Conservation (phyloP, 352 stramenopile genomes). For the Phytophthora sp. region DNA sequence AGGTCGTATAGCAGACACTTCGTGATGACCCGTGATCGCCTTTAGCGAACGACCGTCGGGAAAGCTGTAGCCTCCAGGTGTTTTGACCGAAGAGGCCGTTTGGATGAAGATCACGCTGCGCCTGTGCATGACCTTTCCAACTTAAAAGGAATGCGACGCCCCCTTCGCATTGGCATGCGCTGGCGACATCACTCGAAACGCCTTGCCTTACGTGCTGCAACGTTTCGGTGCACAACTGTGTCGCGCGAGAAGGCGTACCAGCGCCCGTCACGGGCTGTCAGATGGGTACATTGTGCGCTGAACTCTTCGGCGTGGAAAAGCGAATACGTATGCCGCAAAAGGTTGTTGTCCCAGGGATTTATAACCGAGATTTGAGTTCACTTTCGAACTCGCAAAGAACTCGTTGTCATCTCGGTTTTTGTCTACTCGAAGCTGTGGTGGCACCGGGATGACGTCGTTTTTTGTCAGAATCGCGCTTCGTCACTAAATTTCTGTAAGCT, state of each 20-base stretch:
- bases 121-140: background rate
- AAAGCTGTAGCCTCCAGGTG: slow-evolving; percentile 30
- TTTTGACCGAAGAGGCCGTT: slow-evolving; percentile 21
- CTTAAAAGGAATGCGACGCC: too few relatives aligned
- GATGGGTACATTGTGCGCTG: slow-evolving; percentile 13
- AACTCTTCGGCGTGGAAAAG: background rate
- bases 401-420: slow-evolving; percentile 16
- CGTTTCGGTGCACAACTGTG: slow-evolving; percentile 1
- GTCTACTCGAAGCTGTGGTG: background rate
- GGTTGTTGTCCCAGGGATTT: too few relatives aligned
- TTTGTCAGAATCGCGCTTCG: too few relatives aligned
- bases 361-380: slow-evolving; percentile 4
- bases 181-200: background rate
- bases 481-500: background rate
- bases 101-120: background rate
- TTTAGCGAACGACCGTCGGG: slow-evolving; percentile 22
- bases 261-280: background rate
- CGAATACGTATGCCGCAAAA: background rate
- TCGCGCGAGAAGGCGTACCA: background rate
- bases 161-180: background rate
- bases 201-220: too few relatives aligned
- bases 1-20: slow-evolving; percentile 12
- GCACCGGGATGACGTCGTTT: background rate
- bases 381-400: background rate
- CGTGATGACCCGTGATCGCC: slow-evolving; percentile 20